Conservation (phyloP, 2,329 filamentous ascomycete genomes). For the Trichoderma koningiopsis region DNA sequence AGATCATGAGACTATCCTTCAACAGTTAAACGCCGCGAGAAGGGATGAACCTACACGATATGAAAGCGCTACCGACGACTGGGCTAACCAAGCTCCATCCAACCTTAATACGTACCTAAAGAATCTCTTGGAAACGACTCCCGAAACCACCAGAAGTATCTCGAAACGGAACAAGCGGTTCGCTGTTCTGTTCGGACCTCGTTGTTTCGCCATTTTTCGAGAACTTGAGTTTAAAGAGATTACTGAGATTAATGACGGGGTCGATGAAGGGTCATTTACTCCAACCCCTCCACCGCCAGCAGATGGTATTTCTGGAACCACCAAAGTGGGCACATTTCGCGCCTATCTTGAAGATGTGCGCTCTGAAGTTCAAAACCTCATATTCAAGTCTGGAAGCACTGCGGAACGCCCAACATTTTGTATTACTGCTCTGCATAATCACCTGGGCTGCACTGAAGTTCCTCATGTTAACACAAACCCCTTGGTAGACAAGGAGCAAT, state of each 20-base stretch:
- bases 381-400: constrained; percentile 39
- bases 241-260: constrained; percentile 41
- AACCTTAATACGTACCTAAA: constrained; percentile 56
- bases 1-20: constrained; percentile 48
- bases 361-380: constrained; percentile 51
- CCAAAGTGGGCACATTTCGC: constrained; percentile 46
- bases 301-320: constrained; percentile 39
- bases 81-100: constrained; percentile 44
- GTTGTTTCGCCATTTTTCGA: constrained; percentile 52
- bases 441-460: constrained; percentile 39
- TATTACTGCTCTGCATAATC: constrained; percentile 36
- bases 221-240: constrained; percentile 53
- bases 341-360: constrained; percentile 54
- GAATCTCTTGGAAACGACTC: constrained; percentile 48
- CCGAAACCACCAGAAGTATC: constrained; percentile 48
- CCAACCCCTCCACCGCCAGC: constrained; percentile 41
- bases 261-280: constrained; percentile 44
- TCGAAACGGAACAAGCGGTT: constrained; percentile 61
- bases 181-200: constrained; percentile 54
- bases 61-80: constrained; percentile 45
- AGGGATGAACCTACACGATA: constrained; percentile 53
- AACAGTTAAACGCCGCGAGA: constrained; percentile 44
- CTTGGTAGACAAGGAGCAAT: constrained; percentile 39
- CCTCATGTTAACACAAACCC: constrained; percentile 33
- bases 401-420: constrained; percentile 38